Evolutionary conservation across 257 asterid genomes (phyloP).

Genomic region (Dorcoceras hygrometricum): DNA sequence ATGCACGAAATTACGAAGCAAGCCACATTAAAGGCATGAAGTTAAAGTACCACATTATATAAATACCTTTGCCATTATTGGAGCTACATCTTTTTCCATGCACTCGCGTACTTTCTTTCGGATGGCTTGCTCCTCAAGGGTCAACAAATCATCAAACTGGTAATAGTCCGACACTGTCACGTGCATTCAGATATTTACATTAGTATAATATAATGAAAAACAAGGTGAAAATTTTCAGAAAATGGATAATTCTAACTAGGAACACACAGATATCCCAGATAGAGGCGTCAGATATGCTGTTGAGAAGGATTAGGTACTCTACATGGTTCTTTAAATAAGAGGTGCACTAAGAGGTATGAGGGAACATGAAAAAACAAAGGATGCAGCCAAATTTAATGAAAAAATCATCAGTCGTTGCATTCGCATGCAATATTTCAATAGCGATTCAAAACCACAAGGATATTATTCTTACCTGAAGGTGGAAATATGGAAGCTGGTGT

Average conservation of each 20-base stretch:
- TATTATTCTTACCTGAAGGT: conserved; percentile 52
- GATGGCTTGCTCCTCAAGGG: conserved; percentile 61
- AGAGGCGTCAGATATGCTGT: not conserved
- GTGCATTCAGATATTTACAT: conserved; percentile 21
- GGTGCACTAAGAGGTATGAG: not conserved
- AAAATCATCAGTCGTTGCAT: not conserved
- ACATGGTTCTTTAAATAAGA: not conserved
- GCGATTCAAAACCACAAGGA: not conserved
- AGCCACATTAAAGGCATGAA: not conserved
- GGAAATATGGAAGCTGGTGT: conserved; percentile 93
- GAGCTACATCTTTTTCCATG: conserved; percentile 96
- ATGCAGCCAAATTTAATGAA: not conserved
- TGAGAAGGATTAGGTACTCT: not conserved
- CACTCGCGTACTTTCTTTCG: conserved; percentile 70
- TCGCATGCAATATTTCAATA: not conserved
- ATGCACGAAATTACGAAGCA: not conserved
- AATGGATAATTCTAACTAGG: not conserved
- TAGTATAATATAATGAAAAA: conserved; percentile 12
- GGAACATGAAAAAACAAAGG: not conserved
- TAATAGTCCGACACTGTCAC: conserved; percentile 82
- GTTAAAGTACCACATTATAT: not conserved
- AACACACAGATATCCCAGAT: not conserved
- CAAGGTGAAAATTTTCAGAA: not conserved
- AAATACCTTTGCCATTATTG: conserved; percentile 80
- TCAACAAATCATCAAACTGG: conserved; percentile 80